A percentile compares a stretch with the other conserved stretches of the same genome.
Evolutionary conservation across 305 asterid genomes (phyloP).

Genomic region (Fraxinus platypoda): DNA sequence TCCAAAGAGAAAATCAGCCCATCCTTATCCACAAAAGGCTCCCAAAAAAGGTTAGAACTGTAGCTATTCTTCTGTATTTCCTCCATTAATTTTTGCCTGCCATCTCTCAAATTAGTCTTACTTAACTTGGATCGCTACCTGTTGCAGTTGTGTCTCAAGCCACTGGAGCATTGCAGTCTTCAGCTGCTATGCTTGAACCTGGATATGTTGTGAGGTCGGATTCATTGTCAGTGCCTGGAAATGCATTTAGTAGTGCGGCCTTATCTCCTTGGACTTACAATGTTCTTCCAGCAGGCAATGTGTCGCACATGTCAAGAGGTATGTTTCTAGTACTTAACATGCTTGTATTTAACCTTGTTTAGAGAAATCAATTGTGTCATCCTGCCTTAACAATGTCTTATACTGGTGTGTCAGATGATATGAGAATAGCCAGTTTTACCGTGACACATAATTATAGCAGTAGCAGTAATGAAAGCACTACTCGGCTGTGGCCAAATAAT

Average conservation of each 20-base stretch:
- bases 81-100: not conserved
- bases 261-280: conserved; percentile 54
- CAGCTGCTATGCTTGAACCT: conserved; percentile 47
- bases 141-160: conserved; percentile 42
- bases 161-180: conserved; percentile 43
- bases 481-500: conserved; percentile 34
- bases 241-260: conserved; percentile 34
- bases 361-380: not conserved
- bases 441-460: conserved; percentile 47
- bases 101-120: not conserved
- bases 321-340: conserved; percentile 9
- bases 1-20: conserved; percentile 89
- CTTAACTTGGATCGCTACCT: conserved; percentile 15
- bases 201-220: conserved; percentile 47
- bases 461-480: conserved; percentile 63
- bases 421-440: conserved; percentile 31
- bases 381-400: not conserved
- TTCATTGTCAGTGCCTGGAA: conserved; percentile 42
- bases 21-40: conserved; percentile 94
- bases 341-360: conserved; percentile 14
- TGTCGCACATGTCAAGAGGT: conserved; percentile 49
- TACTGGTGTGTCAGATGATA: conserved; percentile 48
- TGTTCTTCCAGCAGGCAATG: conserved; percentile 38
- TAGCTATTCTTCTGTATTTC: not conserved
- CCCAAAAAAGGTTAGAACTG: conserved; percentile 52